phyloP scores from a whole-genome alignment of 2,329 filamentous ascomycete genomes.

The Penicillium sp. region DNA sequence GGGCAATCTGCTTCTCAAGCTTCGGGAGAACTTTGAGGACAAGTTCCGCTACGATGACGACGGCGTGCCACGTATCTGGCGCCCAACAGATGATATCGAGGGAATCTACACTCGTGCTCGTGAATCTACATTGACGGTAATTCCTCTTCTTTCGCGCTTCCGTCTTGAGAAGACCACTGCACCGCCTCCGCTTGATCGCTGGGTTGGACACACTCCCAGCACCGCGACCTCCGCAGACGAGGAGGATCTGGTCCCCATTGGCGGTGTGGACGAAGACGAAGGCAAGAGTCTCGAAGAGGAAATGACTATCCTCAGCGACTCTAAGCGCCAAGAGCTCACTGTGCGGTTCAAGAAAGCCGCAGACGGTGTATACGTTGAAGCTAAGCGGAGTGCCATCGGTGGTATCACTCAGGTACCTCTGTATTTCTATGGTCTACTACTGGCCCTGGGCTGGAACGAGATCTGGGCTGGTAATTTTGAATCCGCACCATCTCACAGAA shows the following conservation, averaged over 20 bases:
- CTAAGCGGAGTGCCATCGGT: conserved; percentile 93
- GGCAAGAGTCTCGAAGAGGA: conserved; percentile 95
- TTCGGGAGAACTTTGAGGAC: conserved; percentile 98
- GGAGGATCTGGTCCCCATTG: conserved; percentile 84
- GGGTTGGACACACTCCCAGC: conserved; percentile 76
- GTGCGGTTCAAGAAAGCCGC: conserved; percentile 98
- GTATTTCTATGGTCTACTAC: conserved; percentile 87
- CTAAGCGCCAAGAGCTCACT: conserved; percentile 86
- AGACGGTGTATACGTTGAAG: conserved; percentile 96
- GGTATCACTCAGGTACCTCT: conserved; percentile 90
- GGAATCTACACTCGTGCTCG: conserved; percentile 89
- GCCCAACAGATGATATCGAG: conserved; percentile 95
- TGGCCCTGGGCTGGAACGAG: conserved; percentile 98
- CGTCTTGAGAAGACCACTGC: conserved; percentile 71
- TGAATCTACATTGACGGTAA: conserved; percentile 86
- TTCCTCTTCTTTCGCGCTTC: conserved; percentile 86
- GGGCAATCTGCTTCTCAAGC: conserved; percentile 90
- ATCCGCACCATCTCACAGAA: conserved; percentile 9
- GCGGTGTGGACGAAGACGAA: conserved; percentile 91
- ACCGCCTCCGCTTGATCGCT: conserved; percentile 78
- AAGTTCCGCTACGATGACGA: conserved; percentile 97
- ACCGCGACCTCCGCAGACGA: conserved; percentile 80
- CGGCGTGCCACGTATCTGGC: conserved; percentile 94
- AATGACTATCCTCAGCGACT: conserved; percentile 89
- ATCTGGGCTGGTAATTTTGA: conserved; percentile 77